Evolutionary conservation across 2,329 filamentous ascomycete species (phyloP).

Genomic region (Penicillium sclerotigenum): DNA sequence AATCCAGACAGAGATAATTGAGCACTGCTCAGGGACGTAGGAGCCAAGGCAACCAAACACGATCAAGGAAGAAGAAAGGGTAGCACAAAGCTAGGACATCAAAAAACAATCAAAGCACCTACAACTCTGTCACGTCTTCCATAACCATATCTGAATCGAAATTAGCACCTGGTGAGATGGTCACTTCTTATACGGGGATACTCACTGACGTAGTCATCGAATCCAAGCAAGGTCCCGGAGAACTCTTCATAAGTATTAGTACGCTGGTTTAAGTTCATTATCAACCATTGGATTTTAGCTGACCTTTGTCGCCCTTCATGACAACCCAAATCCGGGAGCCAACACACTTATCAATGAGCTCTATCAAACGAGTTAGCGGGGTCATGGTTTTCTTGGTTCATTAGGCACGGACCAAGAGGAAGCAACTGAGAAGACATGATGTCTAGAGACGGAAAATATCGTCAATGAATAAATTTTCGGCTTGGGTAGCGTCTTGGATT

Average conservation of each 20-base stretch:
- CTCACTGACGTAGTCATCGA: slow-evolving; percentile 99
- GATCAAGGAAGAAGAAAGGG: not conserved
- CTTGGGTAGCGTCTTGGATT: not conserved
- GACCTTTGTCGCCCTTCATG: slow-evolving; percentile 99
- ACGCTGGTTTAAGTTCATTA: not conserved
- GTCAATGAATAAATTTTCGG: not conserved
- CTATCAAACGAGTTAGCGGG: slow-evolving; percentile 49
- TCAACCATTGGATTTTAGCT: slow-evolving; percentile 8
- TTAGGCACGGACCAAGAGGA: slow-evolving; percentile 57
- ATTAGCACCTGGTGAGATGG: slow-evolving; percentile 13
- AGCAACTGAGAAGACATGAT: slow-evolving; percentile 71
- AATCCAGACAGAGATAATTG: not conserved
- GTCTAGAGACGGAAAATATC: not conserved
- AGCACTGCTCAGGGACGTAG: not conserved
- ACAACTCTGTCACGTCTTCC: slow-evolving; percentile 97
- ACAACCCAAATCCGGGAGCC: slow-evolving; percentile 97
- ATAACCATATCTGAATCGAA: slow-evolving; percentile 81
- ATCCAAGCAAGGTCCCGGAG: slow-evolving; percentile 87
- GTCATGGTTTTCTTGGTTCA: slow-evolving; percentile 7
- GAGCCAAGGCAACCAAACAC: not conserved
- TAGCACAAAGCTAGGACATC: not conserved
- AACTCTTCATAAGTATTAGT: slow-evolving; percentile 64
- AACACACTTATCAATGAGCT: slow-evolving; percentile 98
- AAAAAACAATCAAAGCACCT: slow-evolving; percentile 37
- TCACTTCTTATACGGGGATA: slow-evolving; percentile 38